A percentile compares a stretch with the other conserved stretches of the same genome.
Conservation (phyloP, 2,329 filamentous ascomycete species). For the Neofusicoccum cordaticola region DNA sequence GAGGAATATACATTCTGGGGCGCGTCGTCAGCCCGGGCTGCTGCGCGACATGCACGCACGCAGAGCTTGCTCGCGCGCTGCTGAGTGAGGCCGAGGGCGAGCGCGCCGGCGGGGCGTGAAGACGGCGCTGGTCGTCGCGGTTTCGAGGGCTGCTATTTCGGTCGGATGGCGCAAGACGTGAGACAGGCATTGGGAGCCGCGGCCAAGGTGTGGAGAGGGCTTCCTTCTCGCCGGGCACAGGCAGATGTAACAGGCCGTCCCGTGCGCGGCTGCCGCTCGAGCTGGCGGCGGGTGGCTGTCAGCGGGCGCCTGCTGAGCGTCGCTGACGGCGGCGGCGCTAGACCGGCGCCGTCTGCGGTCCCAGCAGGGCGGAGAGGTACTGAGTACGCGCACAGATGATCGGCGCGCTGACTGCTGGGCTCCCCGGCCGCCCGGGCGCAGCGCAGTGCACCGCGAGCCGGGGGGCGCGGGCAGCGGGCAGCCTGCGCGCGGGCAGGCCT, state of each 20-base stretch:
- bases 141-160: slow-evolving; percentile 12
- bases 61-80: neutral
- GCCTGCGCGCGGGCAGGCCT: neutral
- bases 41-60: slow-evolving; percentile 7
- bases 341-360: neutral
- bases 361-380: neutral
- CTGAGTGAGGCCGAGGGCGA: slow-evolving; percentile 1
- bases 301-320: slow-evolving; percentile 7
- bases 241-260: neutral
- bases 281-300: slow-evolving; percentile 10
- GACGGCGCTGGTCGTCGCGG: neutral
- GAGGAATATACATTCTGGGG: slow-evolving; percentile 6
- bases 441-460: neutral
- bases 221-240: slow-evolving; percentile 4
- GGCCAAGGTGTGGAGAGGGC: neutral
- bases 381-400: neutral
- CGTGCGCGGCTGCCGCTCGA: neutral
- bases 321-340: slow-evolving; percentile 13
- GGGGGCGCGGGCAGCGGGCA: neutral
- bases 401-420: slow-evolving; percentile 3
- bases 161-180: slow-evolving; percentile 6
- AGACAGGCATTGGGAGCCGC: neutral
- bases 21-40: slow-evolving; percentile 11
- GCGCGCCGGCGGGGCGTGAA: neutral
- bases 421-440: neutral